A percentile compares a stretch with the other conserved stretches of the same genome.
Conservation (phyloP, 768 basidiomycete species). For the Pleurotus tuber-regium region DNA sequence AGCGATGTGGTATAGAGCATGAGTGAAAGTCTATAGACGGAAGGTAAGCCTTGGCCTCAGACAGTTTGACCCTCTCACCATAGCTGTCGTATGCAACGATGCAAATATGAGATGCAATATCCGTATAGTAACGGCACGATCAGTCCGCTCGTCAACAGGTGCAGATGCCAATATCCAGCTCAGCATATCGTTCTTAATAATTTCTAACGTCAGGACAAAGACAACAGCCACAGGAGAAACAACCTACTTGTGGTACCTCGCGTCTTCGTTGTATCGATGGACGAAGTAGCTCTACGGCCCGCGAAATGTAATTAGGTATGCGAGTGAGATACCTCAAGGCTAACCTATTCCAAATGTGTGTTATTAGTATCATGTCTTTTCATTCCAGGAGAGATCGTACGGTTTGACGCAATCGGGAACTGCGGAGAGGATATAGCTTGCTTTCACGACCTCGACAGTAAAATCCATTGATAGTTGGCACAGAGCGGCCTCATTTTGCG, state of each 20-base stretch:
- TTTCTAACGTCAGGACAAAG: neutral
- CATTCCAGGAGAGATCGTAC: neutral
- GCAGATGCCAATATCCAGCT: conserved; percentile 20
- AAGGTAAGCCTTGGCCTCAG: neutral
- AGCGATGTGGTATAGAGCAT: conserved; percentile 22
- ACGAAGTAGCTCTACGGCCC: neutral
- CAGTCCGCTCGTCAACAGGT: conserved; percentile 5
- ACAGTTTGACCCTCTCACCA: conserved; percentile 10
- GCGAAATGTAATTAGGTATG: neutral
- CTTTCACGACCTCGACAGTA: conserved; percentile 1
- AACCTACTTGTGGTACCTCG: neutral
- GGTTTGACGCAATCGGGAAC: neutral
- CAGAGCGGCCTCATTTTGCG: neutral
- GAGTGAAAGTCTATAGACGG: conserved; percentile 14
- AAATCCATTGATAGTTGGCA: conserved; percentile 1
- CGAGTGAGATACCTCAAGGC: neutral
- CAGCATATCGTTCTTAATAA: conserved; percentile 18
- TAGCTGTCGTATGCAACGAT: conserved; percentile 28
- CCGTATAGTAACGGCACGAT: conserved; percentile 15
- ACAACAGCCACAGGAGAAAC: neutral
- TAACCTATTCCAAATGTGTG: neutral
- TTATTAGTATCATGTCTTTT: neutral
- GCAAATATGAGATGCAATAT: conserved; percentile 35
- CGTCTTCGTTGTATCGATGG: neutral
- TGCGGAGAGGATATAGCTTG: neutral